These are phyloP conservation scores for Mycothermus thermophilus DNA, from an alignment of 495 filamentous ascomycete species.

Conservation along the genomic window DNA sequence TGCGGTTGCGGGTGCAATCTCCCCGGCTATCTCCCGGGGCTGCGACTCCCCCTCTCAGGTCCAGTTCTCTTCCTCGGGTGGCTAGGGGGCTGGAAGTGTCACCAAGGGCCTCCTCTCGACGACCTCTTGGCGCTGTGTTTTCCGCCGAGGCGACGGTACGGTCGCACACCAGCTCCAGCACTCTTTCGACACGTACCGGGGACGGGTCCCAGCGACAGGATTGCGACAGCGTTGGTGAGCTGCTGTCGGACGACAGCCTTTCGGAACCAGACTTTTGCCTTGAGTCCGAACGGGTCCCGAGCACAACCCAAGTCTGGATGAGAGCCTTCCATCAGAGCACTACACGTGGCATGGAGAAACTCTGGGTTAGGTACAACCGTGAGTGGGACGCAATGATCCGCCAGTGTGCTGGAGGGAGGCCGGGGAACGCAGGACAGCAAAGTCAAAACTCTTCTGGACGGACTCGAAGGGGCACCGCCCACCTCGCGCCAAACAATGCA, in stretches of 20 bases:
- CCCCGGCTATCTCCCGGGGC: no score
- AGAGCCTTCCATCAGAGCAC: constrained; percentile 6
- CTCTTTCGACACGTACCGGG: constrained; percentile 4
- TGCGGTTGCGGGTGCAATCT: no score
- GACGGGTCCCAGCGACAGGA: constrained; percentile 2
- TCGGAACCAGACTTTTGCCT: constrained; percentile 16
- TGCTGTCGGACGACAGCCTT: constrained; percentile 12
- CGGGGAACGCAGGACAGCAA: background rate
- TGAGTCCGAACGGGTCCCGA: constrained; percentile 3
- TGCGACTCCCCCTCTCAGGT: no score
- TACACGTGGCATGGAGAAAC: constrained; percentile 6
- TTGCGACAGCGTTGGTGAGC: constrained; percentile 13
- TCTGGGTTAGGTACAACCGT: constrained; percentile 15
- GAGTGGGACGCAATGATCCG: constrained; percentile 14
- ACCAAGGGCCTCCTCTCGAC: no score
- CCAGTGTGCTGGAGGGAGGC: constrained; percentile 6
- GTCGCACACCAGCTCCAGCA: constrained; percentile 14
- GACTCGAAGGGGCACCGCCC: constrained; percentile 5
- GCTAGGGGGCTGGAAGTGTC: no score
- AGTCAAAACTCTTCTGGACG: constrained; percentile 5
- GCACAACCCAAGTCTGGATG: constrained; percentile 4
- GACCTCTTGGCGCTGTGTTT: no score
- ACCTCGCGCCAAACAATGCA: background rate
- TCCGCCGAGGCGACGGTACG: no score
- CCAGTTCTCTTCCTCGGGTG: no score